Conservation (phyloP, 2,329 filamentous ascomycete genomes). For the Pseudonectria foliicola region DNA sequence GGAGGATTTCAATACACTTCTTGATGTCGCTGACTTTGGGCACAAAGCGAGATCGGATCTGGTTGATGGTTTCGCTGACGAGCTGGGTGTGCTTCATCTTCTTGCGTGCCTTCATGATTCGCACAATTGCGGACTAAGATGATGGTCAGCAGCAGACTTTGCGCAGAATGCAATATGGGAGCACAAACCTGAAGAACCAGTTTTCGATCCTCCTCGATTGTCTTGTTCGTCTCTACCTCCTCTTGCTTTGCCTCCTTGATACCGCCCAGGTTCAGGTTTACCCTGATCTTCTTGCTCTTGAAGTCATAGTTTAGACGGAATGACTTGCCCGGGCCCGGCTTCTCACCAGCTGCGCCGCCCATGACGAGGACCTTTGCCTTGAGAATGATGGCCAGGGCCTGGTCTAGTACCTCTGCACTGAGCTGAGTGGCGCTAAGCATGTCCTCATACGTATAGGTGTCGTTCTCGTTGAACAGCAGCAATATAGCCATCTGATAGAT, state of each 20-base stretch:
- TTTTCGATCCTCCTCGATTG: conserved; percentile 96
- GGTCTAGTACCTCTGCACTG: conserved; percentile 75
- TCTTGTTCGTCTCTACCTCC: conserved; percentile 96
- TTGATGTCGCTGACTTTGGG: conserved; percentile 96
- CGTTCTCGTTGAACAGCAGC: conserved; percentile 87
- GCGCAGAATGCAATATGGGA: neutral
- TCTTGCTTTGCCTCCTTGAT: conserved; percentile 96
- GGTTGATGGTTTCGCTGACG: conserved; percentile 89
- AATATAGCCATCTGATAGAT: conserved; percentile 97
- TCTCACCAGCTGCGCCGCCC: conserved; percentile 59
- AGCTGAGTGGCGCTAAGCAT: conserved; percentile 77
- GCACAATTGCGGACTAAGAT: conserved; percentile 84
- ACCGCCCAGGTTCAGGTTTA: conserved; percentile 91
- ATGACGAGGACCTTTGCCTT: conserved; percentile 86
- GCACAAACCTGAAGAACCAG: conserved; percentile 85
- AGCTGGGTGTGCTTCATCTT: conserved; percentile 96
- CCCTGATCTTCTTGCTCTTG: conserved; percentile 96
- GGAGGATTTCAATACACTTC: conserved; percentile 96
- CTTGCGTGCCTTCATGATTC: conserved; percentile 99
- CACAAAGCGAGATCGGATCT: conserved; percentile 87
- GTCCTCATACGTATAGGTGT: conserved; percentile 79
- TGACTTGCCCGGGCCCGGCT: conserved; percentile 68
- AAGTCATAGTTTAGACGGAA: conserved; percentile 90
- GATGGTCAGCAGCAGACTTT: conserved; percentile 16
- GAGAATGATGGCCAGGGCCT: conserved; percentile 75